These are phyloP conservation scores for Neonectria magnoliae DNA, from an alignment of 2,329 filamentous ascomycete species.

Conservation along the genomic window DNA sequence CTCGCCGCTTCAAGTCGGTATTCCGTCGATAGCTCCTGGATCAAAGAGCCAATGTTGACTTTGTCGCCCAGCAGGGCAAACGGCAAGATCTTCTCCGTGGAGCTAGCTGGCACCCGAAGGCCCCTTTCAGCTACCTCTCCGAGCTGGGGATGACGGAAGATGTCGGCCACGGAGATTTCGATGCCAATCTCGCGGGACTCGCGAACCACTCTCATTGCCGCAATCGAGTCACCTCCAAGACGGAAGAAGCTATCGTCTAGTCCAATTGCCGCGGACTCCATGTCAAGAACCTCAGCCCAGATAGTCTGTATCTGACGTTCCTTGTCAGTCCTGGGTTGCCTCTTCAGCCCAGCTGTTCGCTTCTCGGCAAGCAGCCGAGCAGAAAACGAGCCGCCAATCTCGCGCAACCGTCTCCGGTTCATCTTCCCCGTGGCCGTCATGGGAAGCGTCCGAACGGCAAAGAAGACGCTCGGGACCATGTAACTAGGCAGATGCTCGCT, in stretches of 20 bases:
- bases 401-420: slow-evolving; percentile 25
- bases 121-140: background rate
- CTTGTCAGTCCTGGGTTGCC: background rate
- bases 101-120: background rate
- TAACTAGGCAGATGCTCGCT: slow-evolving; percentile 22
- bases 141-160: background rate
- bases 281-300: background rate
- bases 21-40: slow-evolving; percentile 1
- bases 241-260: background rate
- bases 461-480: slow-evolving; percentile 31
- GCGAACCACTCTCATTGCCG: background rate
- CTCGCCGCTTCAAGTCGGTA: background rate
- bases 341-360: background rate
- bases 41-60: slow-evolving; percentile 17
- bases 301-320: background rate
- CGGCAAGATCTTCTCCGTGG: background rate
- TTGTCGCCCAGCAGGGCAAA: slow-evolving; percentile 25
- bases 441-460: slow-evolving; percentile 24
- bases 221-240: background rate
- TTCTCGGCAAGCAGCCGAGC: background rate
- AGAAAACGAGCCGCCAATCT: slow-evolving; percentile 3
- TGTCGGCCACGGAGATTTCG: background rate
- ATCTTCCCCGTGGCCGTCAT: slow-evolving; percentile 29
- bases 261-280: background rate
- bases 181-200: background rate